phyloP scores from a whole-genome alignment of 306 rosid genomes.

The Albizia julibrissin region DNA sequence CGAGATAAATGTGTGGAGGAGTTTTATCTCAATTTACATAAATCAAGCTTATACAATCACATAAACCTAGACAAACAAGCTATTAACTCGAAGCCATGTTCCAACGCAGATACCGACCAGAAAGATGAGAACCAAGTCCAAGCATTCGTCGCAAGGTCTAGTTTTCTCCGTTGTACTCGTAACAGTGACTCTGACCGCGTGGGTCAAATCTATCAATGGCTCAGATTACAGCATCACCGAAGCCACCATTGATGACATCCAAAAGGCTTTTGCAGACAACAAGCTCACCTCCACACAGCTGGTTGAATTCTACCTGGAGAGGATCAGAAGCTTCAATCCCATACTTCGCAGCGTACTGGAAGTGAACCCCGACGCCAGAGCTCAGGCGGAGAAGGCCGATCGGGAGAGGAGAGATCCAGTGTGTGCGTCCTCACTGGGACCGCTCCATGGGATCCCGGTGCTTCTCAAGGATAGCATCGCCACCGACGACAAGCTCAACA shows the following conservation, averaged over 20 bases:
- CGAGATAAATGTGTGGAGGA: no score
- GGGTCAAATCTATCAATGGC: slow-evolving; percentile 17
- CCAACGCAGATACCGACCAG: neutral
- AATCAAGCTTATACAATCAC: no score
- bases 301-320: slow-evolving; percentile 49
- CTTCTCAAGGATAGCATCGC: slow-evolving; percentile 62
- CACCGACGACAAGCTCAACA: slow-evolving; percentile 64
- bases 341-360: slow-evolving; percentile 61
- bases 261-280: slow-evolving; percentile 43
- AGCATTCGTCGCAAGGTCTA: neutral
- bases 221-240: slow-evolving; percentile 41
- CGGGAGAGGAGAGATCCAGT: slow-evolving; percentile 33
- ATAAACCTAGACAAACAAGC: no score
- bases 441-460: slow-evolving; percentile 61
- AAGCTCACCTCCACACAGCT: slow-evolving; percentile 50
- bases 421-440: neutral
- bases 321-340: slow-evolving; percentile 53
- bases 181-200: neutral
- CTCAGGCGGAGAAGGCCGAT: slow-evolving; percentile 67
- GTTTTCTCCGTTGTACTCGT: neutral
- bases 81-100: neutral
- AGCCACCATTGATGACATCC: slow-evolving; percentile 60
- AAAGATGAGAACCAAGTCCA: neutral
- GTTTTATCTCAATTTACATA: no score
- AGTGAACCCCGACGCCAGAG: slow-evolving; percentile 64